Evolutionary conservation across 2,329 filamentous ascomycete genomes (phyloP), one percentile per base, ranked within the genome.

Genomic region (Aspergillus tanneri): DNA sequence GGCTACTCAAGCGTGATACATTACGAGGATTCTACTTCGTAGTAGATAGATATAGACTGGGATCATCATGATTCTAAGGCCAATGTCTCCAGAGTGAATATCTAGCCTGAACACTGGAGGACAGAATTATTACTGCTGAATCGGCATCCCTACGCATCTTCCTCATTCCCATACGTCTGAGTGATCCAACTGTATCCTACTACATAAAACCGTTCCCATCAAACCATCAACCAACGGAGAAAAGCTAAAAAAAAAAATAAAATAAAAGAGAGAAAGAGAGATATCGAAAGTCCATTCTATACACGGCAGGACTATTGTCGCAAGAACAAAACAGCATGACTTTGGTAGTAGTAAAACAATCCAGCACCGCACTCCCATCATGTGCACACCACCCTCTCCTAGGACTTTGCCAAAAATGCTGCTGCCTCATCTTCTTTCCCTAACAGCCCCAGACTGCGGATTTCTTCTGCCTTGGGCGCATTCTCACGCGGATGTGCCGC

Each of bases 401-500:
- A 65, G 46, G 50, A 54, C 52, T 61, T 57, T 34, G 54, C 65
- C 55, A 78, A 52, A 37, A 77, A 78, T 66, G 80, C 79, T 67
- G 85, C 82, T 47, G 85, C 82, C 60, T 93, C 88, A 61, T 95
- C 88, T 59, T 93, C 86, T 71, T 90, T 90, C 65, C 86, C 85
- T 61, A 97, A 66, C 57, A 96, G 72, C 36, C 92, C 92, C 54
- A 97, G 71, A 69, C 87, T 90, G 71, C 90, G 81, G 78, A 97
- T 95, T 77, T 93, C 84, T 51, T 88, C 89, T 4, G 88, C 87
- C 55, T 82, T 90, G 52, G 90, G 90, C 49, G 84, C 86, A 64
- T 89, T 85, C 67, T 93, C 88, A 75, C 88, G 83, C 55, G 87
- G 81, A 61, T 86, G 84, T 60, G 86, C 79, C 47, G 85, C 80